phyloP scores from a whole-genome alignment of 257 asterid species.

The Nicotiana undulata region DNA sequence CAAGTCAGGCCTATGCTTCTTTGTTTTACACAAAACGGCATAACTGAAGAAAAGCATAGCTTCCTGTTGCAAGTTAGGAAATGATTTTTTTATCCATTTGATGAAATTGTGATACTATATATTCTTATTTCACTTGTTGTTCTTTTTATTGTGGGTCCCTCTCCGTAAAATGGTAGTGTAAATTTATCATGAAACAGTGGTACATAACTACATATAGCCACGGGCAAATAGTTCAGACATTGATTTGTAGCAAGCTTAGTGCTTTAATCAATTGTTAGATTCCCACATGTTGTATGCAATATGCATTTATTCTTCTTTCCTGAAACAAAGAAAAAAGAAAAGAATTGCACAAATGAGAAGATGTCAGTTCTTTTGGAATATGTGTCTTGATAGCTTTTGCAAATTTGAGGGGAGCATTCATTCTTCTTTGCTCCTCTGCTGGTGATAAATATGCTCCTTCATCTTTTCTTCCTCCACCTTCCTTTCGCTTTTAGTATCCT shows the following conservation, averaged over 20 bases:
- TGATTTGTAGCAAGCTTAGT: neutral
- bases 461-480: neutral
- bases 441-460: neutral
- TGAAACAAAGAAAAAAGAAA: neutral
- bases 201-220: neutral
- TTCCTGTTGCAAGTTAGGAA: neutral
- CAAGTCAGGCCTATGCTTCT: neutral
- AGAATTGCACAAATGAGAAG: neutral
- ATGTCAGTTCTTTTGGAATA: neutral
- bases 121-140: too few species aligned
- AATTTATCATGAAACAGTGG: too few species aligned
- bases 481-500: neutral
- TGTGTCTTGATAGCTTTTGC: neutral
- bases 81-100: too few species aligned
- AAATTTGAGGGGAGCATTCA: neutral
- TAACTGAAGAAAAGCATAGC: neutral
- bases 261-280: neutral
- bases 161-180: neutral
- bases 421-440: neutral
- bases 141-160: neutral
- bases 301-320: neutral
- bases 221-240: neutral
- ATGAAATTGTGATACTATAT: too few species aligned
- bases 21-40: neutral
- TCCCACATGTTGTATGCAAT: neutral